Evolutionary conservation across 164 flowering plant genomes (phyloP), one percentile per base, ranked within the genome.

Genomic region (Tinospora cordifolia): DNA sequence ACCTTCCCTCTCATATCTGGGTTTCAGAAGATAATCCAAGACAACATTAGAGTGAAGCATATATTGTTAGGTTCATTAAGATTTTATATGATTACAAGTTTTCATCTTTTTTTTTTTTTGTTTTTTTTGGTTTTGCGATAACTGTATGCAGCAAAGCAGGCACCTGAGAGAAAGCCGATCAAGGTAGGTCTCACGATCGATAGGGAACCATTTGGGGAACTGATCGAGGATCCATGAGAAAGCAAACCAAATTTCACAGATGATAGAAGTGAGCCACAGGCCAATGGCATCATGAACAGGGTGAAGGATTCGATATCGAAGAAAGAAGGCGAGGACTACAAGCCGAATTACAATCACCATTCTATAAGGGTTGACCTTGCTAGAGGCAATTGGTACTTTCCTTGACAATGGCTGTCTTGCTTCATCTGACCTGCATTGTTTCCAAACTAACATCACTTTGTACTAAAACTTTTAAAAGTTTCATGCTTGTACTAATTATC

Each of bases 131-230:
- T n/a, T n/a, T 30, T 30, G 36, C 4, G 36, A 30, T 30, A 30
- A 1, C 4, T 30, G 36, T 30, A 51, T 14, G 59, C n/a, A 51
- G n/a, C 19, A 41, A 8, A 41, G 46, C 36, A 4, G 13, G 46
- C 72, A 94, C 98, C 99, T 92, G 66, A 90, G 82, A 49, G 99
- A 92, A 44, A 94, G 97, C 40, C 97, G 99, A 69, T 94, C 99
- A 27, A 94, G 92, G 68, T 94, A 92, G 21, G 99, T 94, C 81
- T 94, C 93, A 3, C 99, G 97, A 44, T 90, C 93, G 46, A 94
- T 92, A 49, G 99, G 99, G 74, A 75, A 87, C 99, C 99, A 94
- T 76, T 94, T 94, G 72, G 99, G 99, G 76, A 94, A 89, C 85
- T 94, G 99, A 84, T 94, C 99, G 34, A 94, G 91, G 70, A 93